Percentiles rank a stretch among this genome's conserved stretches.
Conservation (phyloP, 192 early-diverging fungal species). For the Bifiguratus adelaidae region DNA sequence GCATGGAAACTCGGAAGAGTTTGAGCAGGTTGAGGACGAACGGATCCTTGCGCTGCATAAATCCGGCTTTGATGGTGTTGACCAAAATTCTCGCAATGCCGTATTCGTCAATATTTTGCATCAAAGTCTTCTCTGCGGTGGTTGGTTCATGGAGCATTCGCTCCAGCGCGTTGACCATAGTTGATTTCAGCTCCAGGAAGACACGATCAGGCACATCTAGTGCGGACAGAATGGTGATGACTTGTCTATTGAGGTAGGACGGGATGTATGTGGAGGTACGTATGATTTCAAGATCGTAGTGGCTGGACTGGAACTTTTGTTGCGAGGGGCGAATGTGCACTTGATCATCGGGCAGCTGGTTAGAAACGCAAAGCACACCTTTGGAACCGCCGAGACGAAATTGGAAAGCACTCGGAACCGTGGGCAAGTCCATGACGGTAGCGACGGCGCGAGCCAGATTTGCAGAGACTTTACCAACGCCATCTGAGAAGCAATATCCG, state of each 20-base stretch:
- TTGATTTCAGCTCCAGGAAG: conserved; percentile 35
- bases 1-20: conserved; percentile 26
- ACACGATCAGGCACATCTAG: conserved; percentile 45
- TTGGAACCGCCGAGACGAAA: conserved; percentile 61
- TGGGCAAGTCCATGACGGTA: conserved; percentile 18
- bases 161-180: conserved; percentile 22
- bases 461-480: conserved; percentile 51
- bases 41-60: conserved; percentile 26
- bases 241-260: conserved; percentile 51
- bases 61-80: conserved; percentile 32
- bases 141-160: conserved; percentile 19
- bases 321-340: conserved; percentile 44
- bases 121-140: conserved; percentile 21
- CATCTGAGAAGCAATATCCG: conserved; percentile 61
- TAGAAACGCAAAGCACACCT: conserved; percentile 38
- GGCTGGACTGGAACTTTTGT: conserved; percentile 42
- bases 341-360: conserved; percentile 12
- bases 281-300: conserved; percentile 44
- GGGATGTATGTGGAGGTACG: conserved; percentile 34
- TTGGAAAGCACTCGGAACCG: conserved; percentile 51
- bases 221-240: conserved; percentile 44
- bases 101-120: conserved; percentile 28
- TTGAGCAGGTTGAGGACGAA: conserved; percentile 28
- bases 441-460: conserved; percentile 30
- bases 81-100: conserved; percentile 24